Conservation (phyloP, 331 rosid species). For the Saraca asoca region DNA sequence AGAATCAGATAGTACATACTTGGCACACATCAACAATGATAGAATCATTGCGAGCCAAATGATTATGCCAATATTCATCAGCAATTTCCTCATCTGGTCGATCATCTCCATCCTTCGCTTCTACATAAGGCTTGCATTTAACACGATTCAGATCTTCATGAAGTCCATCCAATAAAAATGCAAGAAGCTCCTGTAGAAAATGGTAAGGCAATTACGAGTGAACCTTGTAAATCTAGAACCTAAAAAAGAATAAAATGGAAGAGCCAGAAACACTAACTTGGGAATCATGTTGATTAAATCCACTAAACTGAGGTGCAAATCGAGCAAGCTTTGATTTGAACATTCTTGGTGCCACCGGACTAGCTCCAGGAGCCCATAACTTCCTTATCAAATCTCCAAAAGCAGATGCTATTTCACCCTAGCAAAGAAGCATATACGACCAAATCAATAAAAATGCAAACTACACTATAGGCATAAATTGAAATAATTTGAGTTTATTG, state of each 20-base stretch:
- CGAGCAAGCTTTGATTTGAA: slow-evolving; percentile 94
- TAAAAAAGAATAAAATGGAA: slow-evolving; percentile 34
- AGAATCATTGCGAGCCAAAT: slow-evolving; percentile 95
- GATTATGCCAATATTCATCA: slow-evolving; percentile 95
- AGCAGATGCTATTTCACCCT: slow-evolving; percentile 98
- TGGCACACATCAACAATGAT: slow-evolving; percentile 98
- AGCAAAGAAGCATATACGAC: slow-evolving; percentile 36
- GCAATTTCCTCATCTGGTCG: slow-evolving; percentile 82
- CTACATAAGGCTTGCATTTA: slow-evolving; percentile 89
- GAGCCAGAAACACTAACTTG: slow-evolving; percentile 67
- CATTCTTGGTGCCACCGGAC: slow-evolving; percentile 78
- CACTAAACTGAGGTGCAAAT: slow-evolving; percentile 98
- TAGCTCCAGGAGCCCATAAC: slow-evolving; percentile 98
- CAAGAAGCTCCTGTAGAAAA: slow-evolving; percentile 78
- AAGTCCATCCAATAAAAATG: slow-evolving; percentile 96
- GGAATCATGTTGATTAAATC: slow-evolving; percentile 98
- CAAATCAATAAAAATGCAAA: slow-evolving; percentile 20
- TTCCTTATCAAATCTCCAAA: slow-evolving; percentile 95
- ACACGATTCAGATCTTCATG: slow-evolving; percentile 99
- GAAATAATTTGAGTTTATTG: slow-evolving; percentile 6
- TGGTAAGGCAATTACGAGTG: slow-evolving; percentile 30
- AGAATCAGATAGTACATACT: slow-evolving; percentile 54
- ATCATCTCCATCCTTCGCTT: slow-evolving; percentile 89
- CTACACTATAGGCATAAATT: slow-evolving; percentile 20
- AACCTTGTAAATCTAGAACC: slow-evolving; percentile 29